Conservation (phyloP, 495 filamentous ascomycete species). For the Pyronema domesticum region DNA sequence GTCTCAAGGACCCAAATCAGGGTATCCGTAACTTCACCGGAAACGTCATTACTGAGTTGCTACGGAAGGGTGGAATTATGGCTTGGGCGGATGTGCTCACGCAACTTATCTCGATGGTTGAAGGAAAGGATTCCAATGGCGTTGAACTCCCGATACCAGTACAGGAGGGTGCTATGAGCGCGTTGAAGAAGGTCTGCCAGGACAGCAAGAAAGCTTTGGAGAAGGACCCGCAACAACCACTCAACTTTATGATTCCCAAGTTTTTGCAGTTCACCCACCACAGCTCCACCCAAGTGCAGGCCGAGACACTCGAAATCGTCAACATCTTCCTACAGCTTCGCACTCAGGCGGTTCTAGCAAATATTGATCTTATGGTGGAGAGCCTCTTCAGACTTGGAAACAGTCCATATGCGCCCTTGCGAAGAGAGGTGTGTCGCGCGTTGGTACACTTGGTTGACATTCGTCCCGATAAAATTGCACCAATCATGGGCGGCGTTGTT, state of each 20-base stretch:
- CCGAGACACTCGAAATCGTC: slow-evolving; percentile 60
- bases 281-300: slow-evolving; percentile 53
- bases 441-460: slow-evolving; percentile 88
- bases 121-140: slow-evolving; percentile 45
- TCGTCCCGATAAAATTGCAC: slow-evolving; percentile 70
- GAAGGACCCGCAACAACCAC: slow-evolving; percentile 61
- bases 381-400: slow-evolving; percentile 63
- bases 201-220: slow-evolving; percentile 81
- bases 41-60: slow-evolving; percentile 88
- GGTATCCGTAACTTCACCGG: slow-evolving; percentile 81
- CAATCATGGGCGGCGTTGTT: slow-evolving; percentile 75
- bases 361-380: slow-evolving; percentile 62
- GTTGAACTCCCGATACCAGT: slow-evolving; percentile 21
- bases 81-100: slow-evolving; percentile 83
- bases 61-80: slow-evolving; percentile 65
- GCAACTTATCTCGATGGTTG: slow-evolving; percentile 56
- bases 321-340: slow-evolving; percentile 79
- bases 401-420: slow-evolving; percentile 59
- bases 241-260: slow-evolving; percentile 79
- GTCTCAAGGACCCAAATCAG: slow-evolving; percentile 59
- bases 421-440: slow-evolving; percentile 77
- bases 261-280: slow-evolving; percentile 70
- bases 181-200: slow-evolving; percentile 86
- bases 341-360: slow-evolving; percentile 54
- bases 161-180: slow-evolving; percentile 87